Percentiles rank a stretch among this genome's conserved stretches.
Conservation (phyloP, 345 rosid genomes). For the Gossypium herbaceum region DNA sequence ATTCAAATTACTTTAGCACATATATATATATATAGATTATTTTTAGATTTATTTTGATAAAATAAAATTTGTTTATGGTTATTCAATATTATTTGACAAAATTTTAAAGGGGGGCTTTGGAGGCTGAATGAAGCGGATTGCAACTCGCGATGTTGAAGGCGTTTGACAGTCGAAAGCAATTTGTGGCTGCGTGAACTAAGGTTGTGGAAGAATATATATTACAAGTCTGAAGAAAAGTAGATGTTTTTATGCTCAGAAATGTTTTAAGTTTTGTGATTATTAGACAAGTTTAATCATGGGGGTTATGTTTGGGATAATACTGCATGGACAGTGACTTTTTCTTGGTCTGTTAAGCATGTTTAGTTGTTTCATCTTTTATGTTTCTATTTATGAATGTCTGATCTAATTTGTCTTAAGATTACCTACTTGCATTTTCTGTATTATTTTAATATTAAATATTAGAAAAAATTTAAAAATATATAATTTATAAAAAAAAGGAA, state of each 20-base stretch:
- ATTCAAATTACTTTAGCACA: too few species aligned
- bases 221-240: slow-evolving; percentile 2
- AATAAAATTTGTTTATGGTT: too few species aligned
- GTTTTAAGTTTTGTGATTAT: background rate
- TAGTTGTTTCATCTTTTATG: background rate
- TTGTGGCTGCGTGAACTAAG: slow-evolving; percentile 18
- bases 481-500: too few species aligned
- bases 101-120: slow-evolving; percentile 12
- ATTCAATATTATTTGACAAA: too few species aligned
- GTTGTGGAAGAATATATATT: slow-evolving; percentile 12
- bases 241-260: background rate
- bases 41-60: too few species aligned
- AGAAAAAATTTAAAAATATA: too few species aligned
- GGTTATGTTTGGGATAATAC: background rate
- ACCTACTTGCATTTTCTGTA: too few species aligned
- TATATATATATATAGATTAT: too few species aligned
- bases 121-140: slow-evolving; percentile 26
- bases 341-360: background rate
- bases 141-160: slow-evolving; percentile 25
- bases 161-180: slow-evolving; percentile 12
- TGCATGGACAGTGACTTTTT: background rate
- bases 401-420: too few species aligned
- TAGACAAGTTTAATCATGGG: background rate
- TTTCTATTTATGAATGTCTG: background rate
- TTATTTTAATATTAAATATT: too few species aligned